Base-by-base conservation (phyloP, 106 monocot genomes). In the Apostasia shenzhenica region DNA sequence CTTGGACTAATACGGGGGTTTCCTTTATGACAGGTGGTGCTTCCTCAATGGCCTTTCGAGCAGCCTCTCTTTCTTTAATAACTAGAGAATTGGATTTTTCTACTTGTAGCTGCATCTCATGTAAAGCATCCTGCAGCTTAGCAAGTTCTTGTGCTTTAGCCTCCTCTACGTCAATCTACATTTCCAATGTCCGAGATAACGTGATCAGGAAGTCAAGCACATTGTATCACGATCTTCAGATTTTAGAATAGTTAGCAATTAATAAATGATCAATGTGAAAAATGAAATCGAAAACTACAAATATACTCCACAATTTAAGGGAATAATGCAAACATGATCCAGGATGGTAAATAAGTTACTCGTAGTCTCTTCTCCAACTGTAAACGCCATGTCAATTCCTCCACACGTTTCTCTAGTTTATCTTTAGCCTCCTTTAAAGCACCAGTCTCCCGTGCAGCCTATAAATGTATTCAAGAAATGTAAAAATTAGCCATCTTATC, bases 361-460 rank as follows among this genome's bases (percentile, higher is more conserved):
- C 93, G 69, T 70, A 86, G 69, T 59, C 84, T 69, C 72, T 94
- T 94, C 71, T 94, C 93, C 75, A 86, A 72, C 63, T 82, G 80
- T 60, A 90, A 70, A 14, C 90, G 81, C 90, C 84, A 90, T 40
- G 93, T 87, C 41, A 94, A 76, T 71, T 94, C 93, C 67, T 94
- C 89, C 42, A 94, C 89, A 68, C 87, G 93, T 66, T 94, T 94
- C 70, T 94, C 86, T 13, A 94, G 86, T 73, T 94, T 89, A 68
- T 94, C 87, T 73, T 93, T 94, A 48, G 93, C 93, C 73, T 84
- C 90, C 76, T 94, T 86, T 54, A 94, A 86, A 42, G 93, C 93
- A n/a, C 93, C 93, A 3, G 93, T 94, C 81, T 94, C 93, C 67
- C 84, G 84, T 49, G 93, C 81, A 76, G 93, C 93, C 90, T 94